phyloP scores from a whole-genome alignment of 164 flowering plant genomes.

The Houttuynia cordata region DNA sequence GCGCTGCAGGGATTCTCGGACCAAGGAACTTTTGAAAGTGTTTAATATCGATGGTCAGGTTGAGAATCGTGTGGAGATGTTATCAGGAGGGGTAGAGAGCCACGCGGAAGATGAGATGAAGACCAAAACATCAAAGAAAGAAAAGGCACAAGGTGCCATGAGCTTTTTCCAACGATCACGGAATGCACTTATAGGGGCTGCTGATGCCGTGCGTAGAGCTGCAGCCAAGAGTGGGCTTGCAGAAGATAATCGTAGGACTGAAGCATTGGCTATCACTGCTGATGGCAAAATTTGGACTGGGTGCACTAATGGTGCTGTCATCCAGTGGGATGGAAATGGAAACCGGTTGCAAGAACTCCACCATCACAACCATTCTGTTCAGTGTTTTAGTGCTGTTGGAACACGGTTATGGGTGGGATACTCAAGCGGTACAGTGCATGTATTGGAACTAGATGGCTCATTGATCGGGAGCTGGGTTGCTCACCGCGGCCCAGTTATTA shows the following conservation, averaged over 20 bases:
- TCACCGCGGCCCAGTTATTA: constrained; percentile 69
- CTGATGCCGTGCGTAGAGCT: constrained; percentile 93
- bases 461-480: constrained; percentile 82
- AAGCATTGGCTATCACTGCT: constrained; percentile 44
- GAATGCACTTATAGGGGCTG: constrained; percentile 96
- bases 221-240: constrained; percentile 61
- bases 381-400: constrained; percentile 71
- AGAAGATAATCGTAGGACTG: constrained; percentile 70
- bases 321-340: constrained; percentile 95
- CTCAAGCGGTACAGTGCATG: constrained; percentile 59
- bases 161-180: constrained; percentile 83
- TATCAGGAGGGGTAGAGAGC: constrained; percentile 37
- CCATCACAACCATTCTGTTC: constrained; percentile 51
- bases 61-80: constrained; percentile 59
- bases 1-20: constrained; percentile 80
- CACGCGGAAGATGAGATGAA: constrained; percentile 68
- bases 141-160: constrained; percentile 45
- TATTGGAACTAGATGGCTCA: constrained; percentile 75
- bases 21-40: constrained; percentile 77
- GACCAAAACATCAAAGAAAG: constrained; percentile 67
- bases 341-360: constrained; percentile 61
- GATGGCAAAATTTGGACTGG: constrained; percentile 95
- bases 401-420: constrained; percentile 80
- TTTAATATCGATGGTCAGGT: constrained; percentile 75
- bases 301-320: constrained; percentile 66